Percentiles rank a stretch among this genome's conserved stretches.
phyloP scores from a whole-genome alignment of 1,139 yeast genomes.

The Pichia sp. region DNA sequence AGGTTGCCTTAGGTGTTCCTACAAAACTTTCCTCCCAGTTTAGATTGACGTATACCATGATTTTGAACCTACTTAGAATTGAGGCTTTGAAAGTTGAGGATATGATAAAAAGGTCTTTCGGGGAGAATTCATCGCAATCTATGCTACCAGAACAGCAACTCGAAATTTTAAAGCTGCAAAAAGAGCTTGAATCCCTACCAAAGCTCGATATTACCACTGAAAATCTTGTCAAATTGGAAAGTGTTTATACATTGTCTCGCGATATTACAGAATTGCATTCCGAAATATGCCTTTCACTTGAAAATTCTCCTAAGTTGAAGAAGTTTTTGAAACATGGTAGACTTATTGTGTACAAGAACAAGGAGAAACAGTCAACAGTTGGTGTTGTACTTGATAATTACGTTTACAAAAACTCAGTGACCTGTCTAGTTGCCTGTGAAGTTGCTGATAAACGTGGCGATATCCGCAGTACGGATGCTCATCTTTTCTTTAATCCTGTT shows the following conservation, averaged over 20 bases:
- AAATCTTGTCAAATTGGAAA: constrained; percentile 40
- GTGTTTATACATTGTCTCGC: constrained; percentile 36
- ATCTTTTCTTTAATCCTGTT: constrained; percentile 26
- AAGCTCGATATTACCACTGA: constrained; percentile 36
- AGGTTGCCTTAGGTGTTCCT: constrained; percentile 80
- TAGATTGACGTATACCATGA: constrained; percentile 93
- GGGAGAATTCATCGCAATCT: constrained; percentile 86
- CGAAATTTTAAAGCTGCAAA: constrained; percentile 52
- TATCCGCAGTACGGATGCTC: background rate
- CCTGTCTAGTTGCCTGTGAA: constrained; percentile 10
- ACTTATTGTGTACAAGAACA: constrained; percentile 55
- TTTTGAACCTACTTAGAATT: constrained; percentile 80
- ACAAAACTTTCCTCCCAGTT: constrained; percentile 89
- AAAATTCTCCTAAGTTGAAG: constrained; percentile 8
- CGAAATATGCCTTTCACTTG: background rate
- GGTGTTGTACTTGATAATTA: constrained; percentile 33
- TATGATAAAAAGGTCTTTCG: constrained; percentile 92
- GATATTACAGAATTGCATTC: constrained; percentile 1
- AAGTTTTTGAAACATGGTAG: constrained; percentile 42
- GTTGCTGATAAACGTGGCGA: background rate
- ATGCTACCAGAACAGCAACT: constrained; percentile 82
- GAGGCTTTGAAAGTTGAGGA: constrained; percentile 95
- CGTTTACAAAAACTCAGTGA: constrained; percentile 1
- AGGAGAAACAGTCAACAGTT: constrained; percentile 38
- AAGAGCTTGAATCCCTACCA: constrained; percentile 41